phyloP scores from a whole-genome alignment of 2,329 filamentous ascomycete species.

The Cercospora janseana region DNA sequence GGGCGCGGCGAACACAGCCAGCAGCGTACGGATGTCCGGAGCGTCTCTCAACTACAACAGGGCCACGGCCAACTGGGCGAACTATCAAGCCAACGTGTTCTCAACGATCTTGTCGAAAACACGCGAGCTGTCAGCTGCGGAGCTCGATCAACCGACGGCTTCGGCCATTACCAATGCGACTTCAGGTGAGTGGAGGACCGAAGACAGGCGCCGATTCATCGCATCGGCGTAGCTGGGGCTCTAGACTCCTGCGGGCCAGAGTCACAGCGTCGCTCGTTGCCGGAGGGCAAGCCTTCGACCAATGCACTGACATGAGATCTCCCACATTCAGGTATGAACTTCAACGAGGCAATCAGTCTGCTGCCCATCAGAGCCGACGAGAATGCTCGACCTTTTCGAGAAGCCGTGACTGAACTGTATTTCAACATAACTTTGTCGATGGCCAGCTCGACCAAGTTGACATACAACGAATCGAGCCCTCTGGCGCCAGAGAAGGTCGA shows the following conservation, averaged over 20 bases:
- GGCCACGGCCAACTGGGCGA: background rate
- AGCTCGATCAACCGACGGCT: background rate
- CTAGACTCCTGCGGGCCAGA: too few relatives aligned
- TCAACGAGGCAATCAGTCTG: constrained; percentile 6
- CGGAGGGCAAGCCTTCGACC: too few relatives aligned
- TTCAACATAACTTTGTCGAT: constrained; percentile 25
- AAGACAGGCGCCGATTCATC: background rate
- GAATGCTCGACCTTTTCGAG: background rate
- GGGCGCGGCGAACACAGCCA: constrained; percentile 7
- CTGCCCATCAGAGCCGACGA: background rate
- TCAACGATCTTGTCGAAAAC: constrained; percentile 8
- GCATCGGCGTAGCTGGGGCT: too few relatives aligned
- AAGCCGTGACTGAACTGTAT: constrained; percentile 17
- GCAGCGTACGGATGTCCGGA: background rate
- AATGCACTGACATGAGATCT: too few relatives aligned
- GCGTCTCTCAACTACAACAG: background rate
- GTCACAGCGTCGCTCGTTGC: too few relatives aligned
- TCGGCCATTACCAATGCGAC: background rate
- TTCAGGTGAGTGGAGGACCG: background rate
- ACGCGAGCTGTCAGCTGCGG: background rate
- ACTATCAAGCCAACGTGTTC: background rate
- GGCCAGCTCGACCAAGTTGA: constrained; percentile 17
- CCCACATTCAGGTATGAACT: constrained; percentile 1
- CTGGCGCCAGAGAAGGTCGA: constrained; percentile 10
- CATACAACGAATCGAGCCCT: constrained; percentile 9